Percentiles rank a stretch among this genome's conserved stretches.
phyloP scores from a whole-genome alignment of 345 rosid species.

The Eucalyptus tenuipes region DNA sequence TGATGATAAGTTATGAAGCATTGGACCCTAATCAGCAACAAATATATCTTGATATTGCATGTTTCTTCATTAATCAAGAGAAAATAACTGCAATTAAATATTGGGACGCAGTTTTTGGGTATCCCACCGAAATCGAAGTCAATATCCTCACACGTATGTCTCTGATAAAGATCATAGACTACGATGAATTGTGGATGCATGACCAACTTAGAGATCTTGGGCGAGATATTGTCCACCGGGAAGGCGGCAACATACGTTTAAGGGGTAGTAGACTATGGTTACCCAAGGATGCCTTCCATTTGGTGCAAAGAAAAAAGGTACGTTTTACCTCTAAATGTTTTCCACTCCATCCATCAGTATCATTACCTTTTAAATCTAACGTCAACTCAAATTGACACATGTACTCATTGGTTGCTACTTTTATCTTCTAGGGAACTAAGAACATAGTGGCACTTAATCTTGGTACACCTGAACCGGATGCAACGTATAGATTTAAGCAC shows the following conservation, averaged over 20 bases:
- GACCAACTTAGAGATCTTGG: no score
- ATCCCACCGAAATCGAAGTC: no score
- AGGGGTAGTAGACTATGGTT: not conserved
- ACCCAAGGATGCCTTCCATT: not conserved
- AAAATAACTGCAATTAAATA: not conserved
- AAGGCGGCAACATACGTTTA: not conserved
- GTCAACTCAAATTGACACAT: not conserved
- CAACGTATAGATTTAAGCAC: not conserved
- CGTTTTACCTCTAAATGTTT: rapidly evolving
- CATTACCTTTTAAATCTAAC: not conserved
- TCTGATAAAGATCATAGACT: no score
- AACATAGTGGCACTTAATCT: not conserved
- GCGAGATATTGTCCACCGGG: no score
- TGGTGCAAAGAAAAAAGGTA: not conserved
- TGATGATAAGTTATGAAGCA: no score
- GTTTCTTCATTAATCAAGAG: no score
- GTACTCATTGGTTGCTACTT: not conserved
- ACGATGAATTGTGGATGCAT: no score
- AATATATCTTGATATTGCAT: no score
- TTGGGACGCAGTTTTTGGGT: no score
- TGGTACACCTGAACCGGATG: not conserved
- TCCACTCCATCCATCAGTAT: not conserved
- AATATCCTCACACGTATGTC: no score
- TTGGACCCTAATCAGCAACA: no score
- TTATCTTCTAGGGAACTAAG: not conserved